Percentiles rank a stretch among this genome's conserved stretches.
phyloP scores from a whole-genome alignment of 352 stramenopile genomes.

The Globisporangium viniferum region DNA sequence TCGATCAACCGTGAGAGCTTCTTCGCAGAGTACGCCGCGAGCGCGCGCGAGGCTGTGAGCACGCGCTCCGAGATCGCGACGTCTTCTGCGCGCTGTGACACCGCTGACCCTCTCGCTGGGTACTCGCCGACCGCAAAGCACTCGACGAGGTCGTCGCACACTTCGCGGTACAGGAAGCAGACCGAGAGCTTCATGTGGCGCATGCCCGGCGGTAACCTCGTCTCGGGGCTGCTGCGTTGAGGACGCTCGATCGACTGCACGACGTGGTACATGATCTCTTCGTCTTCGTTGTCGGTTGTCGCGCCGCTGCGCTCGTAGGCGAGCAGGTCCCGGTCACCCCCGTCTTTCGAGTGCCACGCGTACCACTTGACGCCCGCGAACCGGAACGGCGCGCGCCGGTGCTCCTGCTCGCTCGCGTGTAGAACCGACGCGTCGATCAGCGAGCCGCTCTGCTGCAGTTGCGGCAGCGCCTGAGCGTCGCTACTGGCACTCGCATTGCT shows the following conservation, averaged over 20 bases:
- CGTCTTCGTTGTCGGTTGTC: conserved; percentile 32
- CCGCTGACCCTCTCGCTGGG: conserved; percentile 22
- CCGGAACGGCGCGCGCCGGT: conserved; percentile 39
- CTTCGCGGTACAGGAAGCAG: conserved; percentile 48
- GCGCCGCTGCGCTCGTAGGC: conserved; percentile 62
- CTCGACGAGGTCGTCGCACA: conserved; percentile 52
- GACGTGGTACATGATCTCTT: conserved; percentile 52
- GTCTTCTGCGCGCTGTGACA: conserved; percentile 29
- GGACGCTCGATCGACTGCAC: conserved; percentile 43
- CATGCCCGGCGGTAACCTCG: conserved; percentile 18
- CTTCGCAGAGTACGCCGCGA: conserved; percentile 38
- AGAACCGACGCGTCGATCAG: conserved; percentile 41
- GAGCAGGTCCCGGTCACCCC: conserved; percentile 36
- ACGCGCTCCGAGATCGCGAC: conserved; percentile 35
- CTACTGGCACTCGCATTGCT: background rate
- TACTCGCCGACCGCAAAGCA: conserved; percentile 55
- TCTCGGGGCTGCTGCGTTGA: conserved; percentile 25
- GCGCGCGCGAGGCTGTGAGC: conserved; percentile 32
- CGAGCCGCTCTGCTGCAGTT: conserved; percentile 2
- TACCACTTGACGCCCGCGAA: conserved; percentile 63
- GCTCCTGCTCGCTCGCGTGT: conserved; percentile 28
- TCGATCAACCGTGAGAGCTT: conserved; percentile 32
- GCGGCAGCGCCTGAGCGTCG: background rate
- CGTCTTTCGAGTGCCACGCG: conserved; percentile 30
- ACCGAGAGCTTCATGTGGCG: conserved; percentile 35